Conservation (phyloP, 768 basidiomycete species). For the Strobilomyces confusus region DNA sequence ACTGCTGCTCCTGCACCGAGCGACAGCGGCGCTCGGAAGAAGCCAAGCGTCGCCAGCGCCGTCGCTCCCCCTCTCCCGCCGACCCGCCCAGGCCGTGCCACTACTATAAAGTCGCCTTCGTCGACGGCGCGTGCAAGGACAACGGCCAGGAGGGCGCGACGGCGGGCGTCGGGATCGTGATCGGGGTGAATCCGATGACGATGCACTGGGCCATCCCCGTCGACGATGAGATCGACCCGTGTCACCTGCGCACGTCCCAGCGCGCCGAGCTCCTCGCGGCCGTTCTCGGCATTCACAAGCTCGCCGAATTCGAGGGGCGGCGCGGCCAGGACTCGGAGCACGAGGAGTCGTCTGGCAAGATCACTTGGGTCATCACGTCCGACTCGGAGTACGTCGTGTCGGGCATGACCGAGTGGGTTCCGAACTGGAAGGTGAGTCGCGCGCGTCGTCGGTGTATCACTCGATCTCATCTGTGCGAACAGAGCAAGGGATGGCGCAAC, state of each 20-base stretch:
- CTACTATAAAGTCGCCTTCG: constrained; percentile 29
- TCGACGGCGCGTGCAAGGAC: constrained; percentile 32
- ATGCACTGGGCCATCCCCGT: constrained; percentile 27
- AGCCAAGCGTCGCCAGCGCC: not conserved
- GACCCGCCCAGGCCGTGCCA: constrained; percentile 18
- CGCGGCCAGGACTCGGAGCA: not conserved
- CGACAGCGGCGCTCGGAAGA: not conserved
- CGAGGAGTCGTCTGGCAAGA: not conserved
- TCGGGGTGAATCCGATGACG: constrained; percentile 12
- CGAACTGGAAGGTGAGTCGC: constrained; percentile 28
- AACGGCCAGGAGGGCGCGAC: constrained; percentile 27
- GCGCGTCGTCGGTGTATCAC: not conserved
- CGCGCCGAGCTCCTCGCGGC: constrained; percentile 35
- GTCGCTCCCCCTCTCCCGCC: not conserved
- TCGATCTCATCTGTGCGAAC: not conserved
- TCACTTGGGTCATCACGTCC: constrained; percentile 24
- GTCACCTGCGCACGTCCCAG: constrained; percentile 26
- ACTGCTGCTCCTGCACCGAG: constrained; percentile 10
- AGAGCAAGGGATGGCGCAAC: constrained; percentile 11
- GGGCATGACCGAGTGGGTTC: constrained; percentile 36
- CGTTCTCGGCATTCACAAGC: constrained; percentile 20
- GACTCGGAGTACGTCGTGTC: constrained; percentile 36
- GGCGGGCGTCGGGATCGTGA: constrained; percentile 30
- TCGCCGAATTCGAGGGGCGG: constrained; percentile 6
- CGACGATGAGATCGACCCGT: constrained; percentile 20